Percentiles rank a stretch among this genome's conserved stretches.
Conservation (phyloP, 768 basidiomycete genomes). For the Collybia sordida region DNA sequence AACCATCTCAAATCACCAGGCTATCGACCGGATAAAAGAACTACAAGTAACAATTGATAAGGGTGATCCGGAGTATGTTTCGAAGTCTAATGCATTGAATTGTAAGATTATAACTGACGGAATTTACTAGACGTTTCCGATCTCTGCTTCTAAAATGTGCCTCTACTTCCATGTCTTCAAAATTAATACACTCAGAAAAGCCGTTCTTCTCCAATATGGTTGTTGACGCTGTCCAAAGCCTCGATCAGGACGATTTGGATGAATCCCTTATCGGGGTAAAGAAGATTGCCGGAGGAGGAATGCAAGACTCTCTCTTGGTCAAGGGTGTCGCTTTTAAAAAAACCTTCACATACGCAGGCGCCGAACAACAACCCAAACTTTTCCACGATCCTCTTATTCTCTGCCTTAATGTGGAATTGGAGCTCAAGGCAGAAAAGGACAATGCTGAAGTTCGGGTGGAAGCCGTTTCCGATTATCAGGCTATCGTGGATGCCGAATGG, state of each 20-base stretch:
- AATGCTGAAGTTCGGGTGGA: slow-evolving; percentile 98
- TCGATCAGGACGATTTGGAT: slow-evolving; percentile 93
- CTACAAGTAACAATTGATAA: slow-evolving; percentile 91
- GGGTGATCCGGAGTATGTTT: slow-evolving; percentile 80
- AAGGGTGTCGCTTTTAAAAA: slow-evolving; percentile 97
- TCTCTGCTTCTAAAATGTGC: slow-evolving; percentile 95
- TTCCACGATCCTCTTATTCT: slow-evolving; percentile 89
- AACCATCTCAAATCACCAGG: slow-evolving; percentile 41
- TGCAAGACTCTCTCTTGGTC: slow-evolving; percentile 93
- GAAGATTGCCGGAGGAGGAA: slow-evolving; percentile 95
- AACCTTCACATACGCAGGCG: slow-evolving; percentile 98
- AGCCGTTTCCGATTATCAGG: slow-evolving; percentile 96
- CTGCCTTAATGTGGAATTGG: slow-evolving; percentile 95
- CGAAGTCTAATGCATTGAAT: slow-evolving; percentile 6
- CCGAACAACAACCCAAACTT: slow-evolving; percentile 96
- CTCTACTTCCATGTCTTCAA: slow-evolving; percentile 99
- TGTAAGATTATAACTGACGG: slow-evolving; percentile 11
- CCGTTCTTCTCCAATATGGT: slow-evolving; percentile 99
- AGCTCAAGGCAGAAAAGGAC: slow-evolving; percentile 98
- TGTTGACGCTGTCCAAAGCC: slow-evolving; percentile 90
- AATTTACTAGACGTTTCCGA: slow-evolving; percentile 72
- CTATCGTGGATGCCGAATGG: slow-evolving; percentile 99
- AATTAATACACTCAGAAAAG: slow-evolving; percentile 97
- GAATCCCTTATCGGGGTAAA: slow-evolving; percentile 96
- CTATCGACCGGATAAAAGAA: slow-evolving; percentile 81